phyloP scores from a whole-genome alignment of 306 rosid genomes.

The Malus orientalis region DNA sequence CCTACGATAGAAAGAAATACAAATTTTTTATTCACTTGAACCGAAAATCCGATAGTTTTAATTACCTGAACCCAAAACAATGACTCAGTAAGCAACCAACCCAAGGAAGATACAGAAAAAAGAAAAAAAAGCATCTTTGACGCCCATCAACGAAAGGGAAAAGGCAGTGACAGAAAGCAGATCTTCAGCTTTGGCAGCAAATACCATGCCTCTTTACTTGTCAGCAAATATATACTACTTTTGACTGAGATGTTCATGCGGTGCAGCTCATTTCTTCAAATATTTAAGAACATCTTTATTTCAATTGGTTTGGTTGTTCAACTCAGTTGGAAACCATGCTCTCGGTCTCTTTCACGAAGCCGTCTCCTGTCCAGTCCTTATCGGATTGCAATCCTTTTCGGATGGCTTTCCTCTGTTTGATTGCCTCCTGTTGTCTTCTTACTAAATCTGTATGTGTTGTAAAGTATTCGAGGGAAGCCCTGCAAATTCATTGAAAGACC shows the following conservation, averaged over 20 bases:
- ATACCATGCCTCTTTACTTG: background rate
- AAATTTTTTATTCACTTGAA: too few species aligned
- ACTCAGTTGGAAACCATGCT: slow-evolving; percentile 92
- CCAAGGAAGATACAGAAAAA: too few species aligned
- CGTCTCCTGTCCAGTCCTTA: slow-evolving; percentile 98
- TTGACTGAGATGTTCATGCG: slow-evolving; percentile 4
- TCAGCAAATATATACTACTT: too few species aligned
- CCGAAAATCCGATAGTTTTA: too few species aligned
- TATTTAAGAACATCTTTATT: background rate
- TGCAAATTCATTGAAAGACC: slow-evolving; percentile 18
- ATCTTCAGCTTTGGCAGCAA: background rate
- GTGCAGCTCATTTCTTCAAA: slow-evolving; percentile 6
- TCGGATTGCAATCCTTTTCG: slow-evolving; percentile 82
- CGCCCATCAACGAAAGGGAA: too few species aligned
- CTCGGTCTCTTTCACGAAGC: slow-evolving; percentile 83
- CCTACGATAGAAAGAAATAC: too few species aligned
- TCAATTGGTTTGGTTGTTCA: background rate
- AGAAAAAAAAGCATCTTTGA: too few species aligned
- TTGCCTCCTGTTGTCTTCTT: slow-evolving; percentile 76
- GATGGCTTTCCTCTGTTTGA: slow-evolving; percentile 68
- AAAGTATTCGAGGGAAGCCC: slow-evolving; percentile 76
- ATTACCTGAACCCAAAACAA: too few species aligned
- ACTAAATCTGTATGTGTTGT: slow-evolving; percentile 92
- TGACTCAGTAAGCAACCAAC: too few species aligned
- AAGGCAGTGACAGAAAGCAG: background rate